These are phyloP conservation scores for Diaporthe sp. DNA, from an alignment of 2,329 filamentous ascomycete genomes.

Conservation along the genomic window DNA sequence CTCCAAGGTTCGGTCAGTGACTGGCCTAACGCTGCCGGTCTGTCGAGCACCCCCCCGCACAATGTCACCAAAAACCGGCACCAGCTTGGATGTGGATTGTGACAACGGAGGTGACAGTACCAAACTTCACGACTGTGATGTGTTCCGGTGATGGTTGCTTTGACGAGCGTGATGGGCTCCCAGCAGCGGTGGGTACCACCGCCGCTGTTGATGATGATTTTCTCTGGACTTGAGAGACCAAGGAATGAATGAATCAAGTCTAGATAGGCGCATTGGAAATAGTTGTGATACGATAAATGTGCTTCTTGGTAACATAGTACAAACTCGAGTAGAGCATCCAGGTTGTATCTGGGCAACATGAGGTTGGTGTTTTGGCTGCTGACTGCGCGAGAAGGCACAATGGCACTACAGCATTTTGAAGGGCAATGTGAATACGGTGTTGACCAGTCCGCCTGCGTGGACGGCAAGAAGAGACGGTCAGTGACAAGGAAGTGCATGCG, in stretches of 20 bases:
- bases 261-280: not conserved
- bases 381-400: not conserved
- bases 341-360: not conserved
- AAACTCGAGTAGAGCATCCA: too few species aligned
- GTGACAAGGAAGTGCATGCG: not conserved
- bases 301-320: not conserved
- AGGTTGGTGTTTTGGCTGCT: slow-evolving; percentile 12
- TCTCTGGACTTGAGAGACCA: too few species aligned
- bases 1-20: slow-evolving; percentile 13
- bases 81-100: not conserved
- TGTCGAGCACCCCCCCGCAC: slow-evolving; percentile 3
- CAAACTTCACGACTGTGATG: not conserved
- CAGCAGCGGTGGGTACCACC: not conserved
- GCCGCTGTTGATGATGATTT: not conserved
- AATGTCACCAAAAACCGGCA: not conserved
- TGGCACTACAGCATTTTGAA: not conserved
- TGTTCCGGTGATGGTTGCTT: not conserved
- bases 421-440: not conserved
- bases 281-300: not conserved
- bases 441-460: not conserved
- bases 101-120: slow-evolving; percentile 4
- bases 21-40: not conserved
- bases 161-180: not conserved
- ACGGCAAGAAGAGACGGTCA: not conserved
- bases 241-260: not conserved